Base-by-base conservation (phyloP, 2,329 filamentous ascomycete species). In the Zalaria sp. region DNA sequence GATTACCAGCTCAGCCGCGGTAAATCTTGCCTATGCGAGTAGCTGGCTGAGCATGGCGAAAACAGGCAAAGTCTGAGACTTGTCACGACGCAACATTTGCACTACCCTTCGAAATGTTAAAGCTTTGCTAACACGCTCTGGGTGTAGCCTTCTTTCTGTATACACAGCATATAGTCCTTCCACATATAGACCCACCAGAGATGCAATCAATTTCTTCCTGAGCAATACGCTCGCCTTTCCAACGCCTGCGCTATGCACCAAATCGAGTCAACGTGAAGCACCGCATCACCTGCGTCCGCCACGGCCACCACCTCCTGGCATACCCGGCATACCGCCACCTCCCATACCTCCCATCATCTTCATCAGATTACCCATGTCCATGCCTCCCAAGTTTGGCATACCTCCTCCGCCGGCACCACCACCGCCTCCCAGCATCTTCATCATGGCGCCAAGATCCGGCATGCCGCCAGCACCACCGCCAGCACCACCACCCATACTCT, bases 371-470 rank as follows among this genome's bases (percentile, higher is more conserved):
- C 81, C 75, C 45, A 82, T 73, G 27, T 79, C 78, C 47, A 71
- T 71, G 3, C 66, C 66, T 5, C 64, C 66, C 25, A 70, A 51
- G 37, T 68, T 65, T 1, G 81, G 79, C 69, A 88, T 78, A 1
- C 76, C 81, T 2, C 72, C 68, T 26, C 65, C 61, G 34, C 57
- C 58, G 8, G 63, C 68, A 6, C 68, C 75, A 25, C 77, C 80
- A 4, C 77, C 79, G 1, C 78, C 79, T 11, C 79, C 43, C 46
- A 38, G 43, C 34, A 79, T 93, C 71, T 91, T 89, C 76, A 93
- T 89, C 65, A 96, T 73, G 43, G 79, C 79, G 28, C 77, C 77
- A 73, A 95, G 82, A 53, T 93, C 86, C 0, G 81, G 81, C 81
- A 87, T 86, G 4, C 73, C 72, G 34, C 67, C 60, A 41, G 60